phyloP scores from a whole-genome alignment of 2,329 filamentous ascomycete genomes.

The Berkeleyomyces rouxiae region DNA sequence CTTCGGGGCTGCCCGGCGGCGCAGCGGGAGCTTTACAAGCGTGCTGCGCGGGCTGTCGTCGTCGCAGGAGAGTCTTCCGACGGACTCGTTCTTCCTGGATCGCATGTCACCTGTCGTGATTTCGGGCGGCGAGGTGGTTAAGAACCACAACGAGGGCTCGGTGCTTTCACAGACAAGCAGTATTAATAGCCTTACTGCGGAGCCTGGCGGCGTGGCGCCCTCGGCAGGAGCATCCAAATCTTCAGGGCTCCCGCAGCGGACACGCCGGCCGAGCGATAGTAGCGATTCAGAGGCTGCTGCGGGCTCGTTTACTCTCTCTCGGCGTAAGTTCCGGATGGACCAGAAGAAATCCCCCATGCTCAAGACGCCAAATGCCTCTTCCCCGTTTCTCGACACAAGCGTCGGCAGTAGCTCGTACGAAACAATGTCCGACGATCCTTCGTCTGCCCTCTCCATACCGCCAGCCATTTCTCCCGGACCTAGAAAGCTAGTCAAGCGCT shows the following conservation, averaged over 20 bases:
- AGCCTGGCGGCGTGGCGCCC: conserved; percentile 28
- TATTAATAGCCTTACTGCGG: conserved; percentile 31
- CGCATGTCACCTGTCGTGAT: conserved; percentile 51
- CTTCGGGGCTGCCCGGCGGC: conserved; percentile 42
- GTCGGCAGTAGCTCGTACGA: not conserved
- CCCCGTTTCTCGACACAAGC: not conserved
- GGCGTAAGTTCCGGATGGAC: conserved; percentile 20
- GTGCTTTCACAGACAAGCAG: conserved; percentile 30
- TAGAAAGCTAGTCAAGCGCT: conserved; percentile 39
- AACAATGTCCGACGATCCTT: not conserved
- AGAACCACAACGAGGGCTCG: conserved; percentile 39
- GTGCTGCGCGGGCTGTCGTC: conserved; percentile 27
- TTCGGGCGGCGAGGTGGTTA: conserved; percentile 43
- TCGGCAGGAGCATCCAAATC: conserved; percentile 29
- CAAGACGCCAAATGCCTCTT: not conserved
- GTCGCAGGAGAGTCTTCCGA: conserved; percentile 35
- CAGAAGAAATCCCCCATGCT: not conserved
- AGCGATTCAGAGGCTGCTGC: conserved; percentile 35
- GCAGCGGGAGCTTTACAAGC: conserved; percentile 43
- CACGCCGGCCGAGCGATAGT: conserved; percentile 35
- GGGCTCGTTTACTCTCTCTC: conserved; percentile 36
- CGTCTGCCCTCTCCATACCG: not conserved
- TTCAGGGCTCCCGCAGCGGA: conserved; percentile 31
- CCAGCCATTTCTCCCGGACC: conserved; percentile 16
- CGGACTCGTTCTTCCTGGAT: conserved; percentile 42